Percentiles rank a stretch among this genome's conserved stretches.
Conservation (phyloP, 352 stramenopile species). For the Saprolegnia diclina region DNA sequence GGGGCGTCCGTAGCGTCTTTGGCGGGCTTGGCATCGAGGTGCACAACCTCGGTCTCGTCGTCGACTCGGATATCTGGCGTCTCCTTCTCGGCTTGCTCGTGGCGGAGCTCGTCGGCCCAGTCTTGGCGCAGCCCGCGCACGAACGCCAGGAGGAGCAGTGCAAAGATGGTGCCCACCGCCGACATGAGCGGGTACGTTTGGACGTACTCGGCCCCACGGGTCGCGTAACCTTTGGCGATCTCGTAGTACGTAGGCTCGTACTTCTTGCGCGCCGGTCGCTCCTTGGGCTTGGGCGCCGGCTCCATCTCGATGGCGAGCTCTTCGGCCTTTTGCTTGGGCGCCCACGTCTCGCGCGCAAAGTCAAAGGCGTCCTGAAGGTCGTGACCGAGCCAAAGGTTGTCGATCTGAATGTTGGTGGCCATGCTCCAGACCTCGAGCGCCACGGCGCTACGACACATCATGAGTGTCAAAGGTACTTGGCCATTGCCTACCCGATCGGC, state of each 20-base stretch:
- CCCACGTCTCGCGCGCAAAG: conserved; percentile 74
- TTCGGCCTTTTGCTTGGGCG: conserved; percentile 66
- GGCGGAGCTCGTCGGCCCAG: neutral
- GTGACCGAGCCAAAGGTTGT: conserved; percentile 90
- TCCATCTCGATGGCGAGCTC: conserved; percentile 45
- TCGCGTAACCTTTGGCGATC: conserved; percentile 37
- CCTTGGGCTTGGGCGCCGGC: conserved; percentile 39
- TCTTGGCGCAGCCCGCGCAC: conserved; percentile 3
- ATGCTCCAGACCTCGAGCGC: conserved; percentile 91
- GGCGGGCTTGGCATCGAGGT: neutral
- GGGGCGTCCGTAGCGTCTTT: too few species aligned
- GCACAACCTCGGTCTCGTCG: neutral
- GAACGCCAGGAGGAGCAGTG: conserved; percentile 36
- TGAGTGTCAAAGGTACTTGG: neutral
- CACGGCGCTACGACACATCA: conserved; percentile 35
- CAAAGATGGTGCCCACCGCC: conserved; percentile 41
- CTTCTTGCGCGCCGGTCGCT: conserved; percentile 36
- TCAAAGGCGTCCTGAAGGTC: conserved; percentile 68
- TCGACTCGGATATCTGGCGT: neutral
- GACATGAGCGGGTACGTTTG: conserved; percentile 49
- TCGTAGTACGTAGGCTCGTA: conserved; percentile 48
- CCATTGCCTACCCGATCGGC: conserved; percentile 56
- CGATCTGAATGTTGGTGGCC: conserved; percentile 85
- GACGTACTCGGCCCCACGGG: conserved; percentile 45
- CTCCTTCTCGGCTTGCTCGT: neutral